phyloP scores from a whole-genome alignment of 352 stramenopile species.

The Pythium scleroteichum region DNA sequence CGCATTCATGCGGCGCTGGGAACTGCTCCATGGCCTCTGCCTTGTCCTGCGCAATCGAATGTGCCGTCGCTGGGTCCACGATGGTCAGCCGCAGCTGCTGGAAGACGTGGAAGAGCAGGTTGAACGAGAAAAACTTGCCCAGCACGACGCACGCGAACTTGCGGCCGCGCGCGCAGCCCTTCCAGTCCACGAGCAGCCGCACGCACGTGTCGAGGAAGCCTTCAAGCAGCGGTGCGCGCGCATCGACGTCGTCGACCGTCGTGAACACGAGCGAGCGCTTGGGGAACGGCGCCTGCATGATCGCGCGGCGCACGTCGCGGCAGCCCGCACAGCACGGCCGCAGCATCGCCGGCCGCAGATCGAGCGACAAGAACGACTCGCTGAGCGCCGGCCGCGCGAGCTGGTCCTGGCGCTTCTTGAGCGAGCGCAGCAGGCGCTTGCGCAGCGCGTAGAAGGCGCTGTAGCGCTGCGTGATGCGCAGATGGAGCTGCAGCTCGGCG shows the following conservation, averaged over 20 bases:
- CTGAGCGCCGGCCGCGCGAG: slow-evolving; percentile 16
- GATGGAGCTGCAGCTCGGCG: slow-evolving; percentile 43
- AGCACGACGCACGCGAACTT: slow-evolving; percentile 40
- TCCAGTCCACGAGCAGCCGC: slow-evolving; percentile 39
- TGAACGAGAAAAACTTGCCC: slow-evolving; percentile 57
- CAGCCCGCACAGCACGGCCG: slow-evolving; percentile 42
- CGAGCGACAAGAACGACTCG: slow-evolving; percentile 10
- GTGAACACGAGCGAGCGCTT: slow-evolving; percentile 47
- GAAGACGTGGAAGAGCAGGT: slow-evolving; percentile 35
- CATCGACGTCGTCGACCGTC: slow-evolving; percentile 46
- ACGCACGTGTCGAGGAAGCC: slow-evolving; percentile 47
- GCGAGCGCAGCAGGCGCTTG: slow-evolving; percentile 44
- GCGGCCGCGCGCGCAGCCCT: slow-evolving; percentile 51
- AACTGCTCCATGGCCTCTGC: background rate
- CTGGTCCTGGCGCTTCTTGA: slow-evolving; percentile 41
- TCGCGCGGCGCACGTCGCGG: slow-evolving; percentile 32
- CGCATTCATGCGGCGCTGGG: background rate
- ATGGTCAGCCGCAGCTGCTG: slow-evolving; percentile 19
- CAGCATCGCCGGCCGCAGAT: slow-evolving; percentile 5
- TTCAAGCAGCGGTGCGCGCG: slow-evolving; percentile 51
- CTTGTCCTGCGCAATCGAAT: background rate
- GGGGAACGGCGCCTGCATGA: slow-evolving; percentile 52
- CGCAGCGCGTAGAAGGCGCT: slow-evolving; percentile 56
- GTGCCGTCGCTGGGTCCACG: background rate
- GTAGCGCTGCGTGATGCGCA: slow-evolving; percentile 59